phyloP scores from a whole-genome alignment of 1,139 yeast genomes.

The Petasospora fabianii region DNA sequence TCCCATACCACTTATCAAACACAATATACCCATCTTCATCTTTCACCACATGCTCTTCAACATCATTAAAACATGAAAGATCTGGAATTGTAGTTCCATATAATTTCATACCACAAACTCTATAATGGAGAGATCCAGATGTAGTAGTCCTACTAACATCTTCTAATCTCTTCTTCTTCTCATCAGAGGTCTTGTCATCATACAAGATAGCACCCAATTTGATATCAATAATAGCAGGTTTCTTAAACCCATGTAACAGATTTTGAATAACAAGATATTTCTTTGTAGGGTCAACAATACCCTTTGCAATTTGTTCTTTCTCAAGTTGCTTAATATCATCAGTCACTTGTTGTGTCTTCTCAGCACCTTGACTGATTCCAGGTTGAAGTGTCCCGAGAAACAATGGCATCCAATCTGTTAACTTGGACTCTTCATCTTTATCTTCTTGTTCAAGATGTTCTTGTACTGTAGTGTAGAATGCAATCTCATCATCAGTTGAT shows the following conservation, averaged over 20 bases:
- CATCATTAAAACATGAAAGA: slow-evolving; percentile 6
- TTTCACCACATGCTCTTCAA: slow-evolving; percentile 26
- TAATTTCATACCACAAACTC: slow-evolving; percentile 89
- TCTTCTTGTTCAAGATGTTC: slow-evolving; percentile 27
- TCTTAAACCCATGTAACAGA: slow-evolving; percentile 52
- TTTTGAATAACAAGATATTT: slow-evolving; percentile 71
- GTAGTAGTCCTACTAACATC: slow-evolving; percentile 71
- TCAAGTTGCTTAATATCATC: slow-evolving; percentile 17
- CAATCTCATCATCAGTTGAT: slow-evolving; percentile 58
- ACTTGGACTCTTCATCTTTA: slow-evolving; percentile 22
- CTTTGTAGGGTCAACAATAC: slow-evolving; percentile 12
- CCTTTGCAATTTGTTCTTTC: not conserved
- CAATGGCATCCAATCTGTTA: slow-evolving; percentile 50
- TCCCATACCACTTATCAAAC: slow-evolving; percentile 70
- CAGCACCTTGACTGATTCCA: slow-evolving; percentile 34
- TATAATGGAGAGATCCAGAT: slow-evolving; percentile 66
- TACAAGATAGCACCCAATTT: slow-evolving; percentile 73
- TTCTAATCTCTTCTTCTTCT: slow-evolving; percentile 57
- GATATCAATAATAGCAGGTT: slow-evolving; percentile 77
- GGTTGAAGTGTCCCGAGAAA: slow-evolving; percentile 41
- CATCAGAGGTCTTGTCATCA: slow-evolving; percentile 56
- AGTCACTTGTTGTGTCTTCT: slow-evolving; percentile 19
- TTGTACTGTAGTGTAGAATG: slow-evolving; percentile 54
- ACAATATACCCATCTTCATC: slow-evolving; percentile 39
- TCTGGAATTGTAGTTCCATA: slow-evolving; percentile 28